A percentile compares a stretch with the other conserved stretches of the same genome.
phyloP scores from a whole-genome alignment of 2,329 filamentous ascomycete species.

The Trichophyton schoenleinii region DNA sequence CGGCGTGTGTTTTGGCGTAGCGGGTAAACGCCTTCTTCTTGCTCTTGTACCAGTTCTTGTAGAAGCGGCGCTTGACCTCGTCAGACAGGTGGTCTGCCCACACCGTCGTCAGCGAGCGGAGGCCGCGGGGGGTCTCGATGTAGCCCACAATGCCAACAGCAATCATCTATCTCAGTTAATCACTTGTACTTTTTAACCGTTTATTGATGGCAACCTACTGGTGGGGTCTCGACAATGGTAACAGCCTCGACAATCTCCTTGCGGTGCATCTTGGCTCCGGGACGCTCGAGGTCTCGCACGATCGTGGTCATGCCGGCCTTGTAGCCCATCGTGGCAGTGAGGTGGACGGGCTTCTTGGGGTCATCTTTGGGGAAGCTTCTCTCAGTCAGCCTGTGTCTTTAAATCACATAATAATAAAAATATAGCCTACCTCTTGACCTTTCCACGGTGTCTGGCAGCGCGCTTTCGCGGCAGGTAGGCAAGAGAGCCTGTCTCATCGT shows the following conservation, averaged over 20 bases:
- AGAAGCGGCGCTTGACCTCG: constrained; percentile 98
- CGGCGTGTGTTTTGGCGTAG: constrained; percentile 99
- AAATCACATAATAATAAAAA: not conserved
- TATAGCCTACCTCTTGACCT: constrained; percentile 81
- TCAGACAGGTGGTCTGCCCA: constrained; percentile 99
- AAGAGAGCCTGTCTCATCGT: constrained; percentile 47
- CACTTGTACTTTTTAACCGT: too few relatives aligned
- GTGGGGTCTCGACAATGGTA: constrained; percentile 81
- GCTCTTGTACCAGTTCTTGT: constrained; percentile 99
- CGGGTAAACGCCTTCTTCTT: constrained; percentile 99
- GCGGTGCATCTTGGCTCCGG: constrained; percentile 99
- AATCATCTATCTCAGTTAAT: constrained; percentile 61
- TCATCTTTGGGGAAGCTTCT: constrained; percentile 98
- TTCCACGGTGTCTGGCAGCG: constrained; percentile 84
- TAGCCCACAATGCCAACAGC: constrained; percentile 99
- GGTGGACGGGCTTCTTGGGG: constrained; percentile 97
- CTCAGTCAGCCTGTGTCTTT: constrained; percentile 2
- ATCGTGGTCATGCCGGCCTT: constrained; percentile 99
- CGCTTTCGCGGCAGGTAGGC: constrained; percentile 83
- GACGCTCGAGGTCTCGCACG: constrained; percentile 97
- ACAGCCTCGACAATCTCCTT: constrained; percentile 89
- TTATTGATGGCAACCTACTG: constrained; percentile 49
- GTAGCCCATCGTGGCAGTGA: constrained; percentile 97
- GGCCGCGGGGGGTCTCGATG: constrained; percentile 98
- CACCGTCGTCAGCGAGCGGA: constrained; percentile 97